Base-by-base conservation (phyloP, 306 rosid species). In the Citrullus mucosospermus region DNA sequence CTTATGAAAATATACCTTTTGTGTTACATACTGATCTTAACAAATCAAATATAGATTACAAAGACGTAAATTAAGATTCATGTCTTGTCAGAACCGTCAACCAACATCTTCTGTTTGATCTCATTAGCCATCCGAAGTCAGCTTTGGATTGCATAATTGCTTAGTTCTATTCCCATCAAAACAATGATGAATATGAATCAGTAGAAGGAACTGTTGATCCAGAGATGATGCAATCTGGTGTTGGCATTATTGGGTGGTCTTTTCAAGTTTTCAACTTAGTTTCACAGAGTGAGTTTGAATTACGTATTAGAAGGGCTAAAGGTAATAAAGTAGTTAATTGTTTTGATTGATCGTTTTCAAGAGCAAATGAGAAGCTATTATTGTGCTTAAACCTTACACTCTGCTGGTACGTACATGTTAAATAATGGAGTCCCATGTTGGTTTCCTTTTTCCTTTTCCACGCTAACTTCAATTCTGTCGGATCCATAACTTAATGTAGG, bases 401-500 rank as follows among this genome's bases (percentile, higher is more conserved):
- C 46, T 69, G 46, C 28, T 72, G 61, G 78, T 50, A 50, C 61
- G 78, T 73, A 74, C 30, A 74, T 53, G 77, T 25, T 50, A 38
- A 74, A 74, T 74, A 74, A 74, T 74, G 48, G 62, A 74, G 62
- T 32, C 77, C 77, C 58, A 15, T 72, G 77, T 72, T 25, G 77
- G 8, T 50, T 72, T 72, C 43, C 59, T 50, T 50, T 72, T 74
- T 74, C 46, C 78, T 34, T 74, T 74, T 30, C 78, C 78, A 74
- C 78, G 78, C 62, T 30, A 74, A 53, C 78, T 74, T 74, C 58
- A 74, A 73, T 30, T 73, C 30, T 73, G 78, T 70, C 76, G 76
- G 76, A 70, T 70, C 57, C 51, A 44, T 44, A 41, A 44, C n/a
- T 69, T 41, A 9, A 39, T 67, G 74, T 48, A 6, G 34, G 58